phyloP scores from a whole-genome alignment of 2,329 filamentous ascomycete genomes.

The Geoglossum cookeanum region DNA sequence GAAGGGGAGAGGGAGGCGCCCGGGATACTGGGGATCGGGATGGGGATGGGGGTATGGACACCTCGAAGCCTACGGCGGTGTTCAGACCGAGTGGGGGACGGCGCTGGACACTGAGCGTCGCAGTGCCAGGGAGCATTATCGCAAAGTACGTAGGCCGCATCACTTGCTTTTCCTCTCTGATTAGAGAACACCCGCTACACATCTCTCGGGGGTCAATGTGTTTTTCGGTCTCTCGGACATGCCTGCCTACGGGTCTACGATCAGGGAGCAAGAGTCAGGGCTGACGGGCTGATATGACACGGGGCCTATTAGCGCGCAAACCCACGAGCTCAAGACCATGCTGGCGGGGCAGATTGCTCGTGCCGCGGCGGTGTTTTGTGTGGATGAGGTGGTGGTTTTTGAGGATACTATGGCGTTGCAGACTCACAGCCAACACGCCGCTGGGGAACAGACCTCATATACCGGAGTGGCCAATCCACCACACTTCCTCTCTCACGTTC shows the following conservation, averaged over 20 bases:
- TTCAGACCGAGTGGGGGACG: slow-evolving; percentile 47
- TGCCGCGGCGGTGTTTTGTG: slow-evolving; percentile 61
- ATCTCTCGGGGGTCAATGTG: no score
- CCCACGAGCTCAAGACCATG: slow-evolving; percentile 55
- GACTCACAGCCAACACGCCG: no score
- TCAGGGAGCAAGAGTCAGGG: no score
- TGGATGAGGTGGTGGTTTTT: slow-evolving; percentile 71
- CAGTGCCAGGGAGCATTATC: slow-evolving; percentile 60
- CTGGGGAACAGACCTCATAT: slow-evolving; percentile 14
- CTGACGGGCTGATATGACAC: slow-evolving; percentile 3
- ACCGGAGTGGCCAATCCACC: slow-evolving; percentile 58
- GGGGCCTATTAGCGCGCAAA: slow-evolving; percentile 36
- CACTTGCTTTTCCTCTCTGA: no score
- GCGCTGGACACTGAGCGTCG: slow-evolving; percentile 57
- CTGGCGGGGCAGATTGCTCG: slow-evolving; percentile 61
- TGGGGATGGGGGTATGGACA: slow-evolving; percentile 21
- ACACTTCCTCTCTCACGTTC: slow-evolving; percentile 60
- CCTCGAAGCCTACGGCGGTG: slow-evolving; percentile 47
- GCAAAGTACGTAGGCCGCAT: slow-evolving; percentile 36
- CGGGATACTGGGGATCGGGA: no score
- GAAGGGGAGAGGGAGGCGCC: slow-evolving; percentile 6
- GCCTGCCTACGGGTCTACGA: no score
- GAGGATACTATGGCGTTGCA: slow-evolving; percentile 32
- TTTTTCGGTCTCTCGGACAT: no score
- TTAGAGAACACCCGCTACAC: no score